These are phyloP conservation scores for Citrullus amarus DNA, from an alignment of 306 rosid genomes.

Conservation along the genomic window DNA sequence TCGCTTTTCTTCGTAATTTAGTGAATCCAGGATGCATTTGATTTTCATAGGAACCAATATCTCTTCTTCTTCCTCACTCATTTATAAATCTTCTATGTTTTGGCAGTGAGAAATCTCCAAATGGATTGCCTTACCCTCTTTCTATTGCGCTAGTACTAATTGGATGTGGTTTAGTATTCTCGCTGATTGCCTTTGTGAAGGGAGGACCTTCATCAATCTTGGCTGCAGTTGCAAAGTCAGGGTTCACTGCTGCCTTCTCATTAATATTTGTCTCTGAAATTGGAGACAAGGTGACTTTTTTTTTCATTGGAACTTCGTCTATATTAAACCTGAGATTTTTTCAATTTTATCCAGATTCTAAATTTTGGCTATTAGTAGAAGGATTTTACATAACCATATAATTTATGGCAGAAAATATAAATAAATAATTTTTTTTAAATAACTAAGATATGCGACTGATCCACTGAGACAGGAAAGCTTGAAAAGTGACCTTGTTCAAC, in stretches of 20 bases:
- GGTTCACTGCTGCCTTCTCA: constrained; percentile 92
- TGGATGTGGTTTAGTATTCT: constrained; percentile 70
- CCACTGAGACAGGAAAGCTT: not conserved
- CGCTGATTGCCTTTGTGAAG: constrained; percentile 70
- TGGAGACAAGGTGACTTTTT: constrained; percentile 73
- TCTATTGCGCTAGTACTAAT: constrained; percentile 59
- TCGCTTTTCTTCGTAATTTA: not conserved
- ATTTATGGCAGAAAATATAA: not conserved
- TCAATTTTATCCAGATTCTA: not conserved
- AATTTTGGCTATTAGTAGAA: not conserved
- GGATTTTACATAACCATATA: not conserved
- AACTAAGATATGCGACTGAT: not conserved
- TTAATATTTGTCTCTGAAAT: constrained; percentile 95
- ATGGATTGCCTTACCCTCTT: constrained; percentile 51
- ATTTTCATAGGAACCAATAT: not conserved
- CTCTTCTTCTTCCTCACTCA: constrained; percentile 12
- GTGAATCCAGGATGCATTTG: not conserved
- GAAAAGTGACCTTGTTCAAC: not conserved
- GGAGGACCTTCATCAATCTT: constrained; percentile 70
- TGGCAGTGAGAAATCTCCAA: constrained; percentile 67
- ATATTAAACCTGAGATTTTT: not conserved
- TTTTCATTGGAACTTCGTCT: not conserved
- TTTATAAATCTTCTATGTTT: constrained; percentile 19
- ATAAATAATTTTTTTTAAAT: not conserved
- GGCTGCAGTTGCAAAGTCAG: constrained; percentile 81